Evolutionary conservation across 2,329 filamentous ascomycete genomes (phyloP), one percentile per base, ranked within the genome.

Genomic region (Fusarium pininemorale): DNA sequence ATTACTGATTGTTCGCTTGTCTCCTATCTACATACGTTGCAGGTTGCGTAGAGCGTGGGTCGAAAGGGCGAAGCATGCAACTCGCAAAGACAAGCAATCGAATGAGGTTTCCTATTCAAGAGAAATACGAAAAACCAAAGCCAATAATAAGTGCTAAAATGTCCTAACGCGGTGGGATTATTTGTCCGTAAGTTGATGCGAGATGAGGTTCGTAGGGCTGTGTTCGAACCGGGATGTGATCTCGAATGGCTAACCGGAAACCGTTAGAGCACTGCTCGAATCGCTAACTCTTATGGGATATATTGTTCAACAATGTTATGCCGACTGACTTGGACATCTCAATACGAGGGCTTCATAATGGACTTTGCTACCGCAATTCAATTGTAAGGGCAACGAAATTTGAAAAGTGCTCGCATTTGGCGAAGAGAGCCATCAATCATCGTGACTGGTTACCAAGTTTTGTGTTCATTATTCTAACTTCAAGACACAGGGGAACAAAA

Each of bases 41-140:
- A 55, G 37, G 10, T n/a, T 55, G 51, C 20, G 24, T 41, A 30
- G 51, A 30, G 30, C 41, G 45, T 28, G 42, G 50, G 50, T 44
- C 28, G 8, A 63, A 41, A 38, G 35, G 41, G 42, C 41, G 56
- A 71, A 53, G 54, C 55, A 39, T 44, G 41, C 37, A 63, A 39
- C 45, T 42, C 32, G 44, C 28, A n/a, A 38, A 44, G 35, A 42
- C 37, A 37, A 39, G 48, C 44, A 42, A 58, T 77, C 73, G 76
- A 77, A 77, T 75, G 66, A 38, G 48, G 24, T 73, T 74, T 72
- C 76, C 72, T 60, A 57, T 71, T 68, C 39, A 26, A 64, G 63
- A 58, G 48, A 18, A 41, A 24, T 35, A 45, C 24, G 24, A 32
- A 41, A 18, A 7, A 6, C 8, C 6, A 30, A 37, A 26, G 3